Evolutionary conservation across 352 stramenopile genomes (phyloP).

Genomic region (Phytophthora cryptogea): DNA sequence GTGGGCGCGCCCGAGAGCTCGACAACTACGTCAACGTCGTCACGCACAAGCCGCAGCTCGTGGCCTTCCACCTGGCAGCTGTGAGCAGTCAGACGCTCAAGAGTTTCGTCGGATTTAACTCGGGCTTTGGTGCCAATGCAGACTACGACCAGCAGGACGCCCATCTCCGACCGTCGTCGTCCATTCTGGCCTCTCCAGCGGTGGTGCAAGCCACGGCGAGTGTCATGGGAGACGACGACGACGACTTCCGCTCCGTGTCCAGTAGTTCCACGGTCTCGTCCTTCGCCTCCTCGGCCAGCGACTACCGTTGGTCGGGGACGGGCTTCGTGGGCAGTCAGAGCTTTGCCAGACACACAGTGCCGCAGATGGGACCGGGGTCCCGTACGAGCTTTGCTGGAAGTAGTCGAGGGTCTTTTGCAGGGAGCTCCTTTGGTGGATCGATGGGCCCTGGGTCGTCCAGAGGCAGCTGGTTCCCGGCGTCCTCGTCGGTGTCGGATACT

Average conservation of each 20-base stretch:
- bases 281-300: conserved; percentile 45
- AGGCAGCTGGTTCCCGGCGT: conserved; percentile 69
- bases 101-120: conserved; percentile 74
- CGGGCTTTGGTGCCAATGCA: conserved; percentile 76
- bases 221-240: conserved; percentile 78
- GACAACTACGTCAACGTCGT: conserved; percentile 80
- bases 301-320: conserved; percentile 85
- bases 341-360: conserved; percentile 52
- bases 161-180: conserved; percentile 62
- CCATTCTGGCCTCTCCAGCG: conserved; percentile 56
- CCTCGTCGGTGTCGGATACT: conserved; percentile 27
- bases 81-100: conserved; percentile 83
- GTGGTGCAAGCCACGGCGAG: conserved; percentile 54
- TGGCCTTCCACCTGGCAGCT: conserved; percentile 76
- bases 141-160: conserved; percentile 69
- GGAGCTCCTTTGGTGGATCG: conserved; percentile 21
- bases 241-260: conserved; percentile 81
- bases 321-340: conserved; percentile 73
- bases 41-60: conserved; percentile 57
- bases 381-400: conserved; percentile 21
- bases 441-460: conserved; percentile 30
- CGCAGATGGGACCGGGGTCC: conserved; percentile 10
- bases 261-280: conserved; percentile 69
- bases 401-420: conserved; percentile 39
- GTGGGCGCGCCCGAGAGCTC: conserved; percentile 62